A percentile compares a stretch with the other conserved stretches of the same genome.
Evolutionary conservation across 2,329 filamentous ascomycete species (phyloP).

Genomic region (Botrytis elliptica): DNA sequence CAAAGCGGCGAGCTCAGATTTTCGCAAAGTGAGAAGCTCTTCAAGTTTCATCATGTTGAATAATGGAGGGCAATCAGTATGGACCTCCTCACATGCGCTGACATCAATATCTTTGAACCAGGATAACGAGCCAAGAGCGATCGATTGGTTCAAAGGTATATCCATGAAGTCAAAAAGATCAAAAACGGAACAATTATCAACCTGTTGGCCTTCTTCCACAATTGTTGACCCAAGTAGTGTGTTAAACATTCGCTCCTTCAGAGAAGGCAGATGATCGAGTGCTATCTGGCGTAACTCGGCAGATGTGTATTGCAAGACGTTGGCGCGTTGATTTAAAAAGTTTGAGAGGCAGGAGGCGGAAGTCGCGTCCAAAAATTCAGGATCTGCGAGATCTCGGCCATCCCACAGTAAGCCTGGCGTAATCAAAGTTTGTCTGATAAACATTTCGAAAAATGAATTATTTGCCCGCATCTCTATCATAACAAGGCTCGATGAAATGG

Average conservation of each 20-base stretch:
- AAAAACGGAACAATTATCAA: constrained; percentile 74
- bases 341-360: constrained; percentile 45
- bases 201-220: constrained; percentile 62
- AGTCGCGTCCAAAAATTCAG: constrained; percentile 64
- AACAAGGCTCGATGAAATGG: constrained; percentile 71
- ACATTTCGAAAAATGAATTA: constrained; percentile 76
- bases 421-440: constrained; percentile 70
- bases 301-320: constrained; percentile 80
- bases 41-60: constrained; percentile 71
- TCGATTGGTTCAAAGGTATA: constrained; percentile 50
- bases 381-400: constrained; percentile 56
- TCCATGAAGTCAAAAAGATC: constrained; percentile 92
- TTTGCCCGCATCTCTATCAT: constrained; percentile 77
- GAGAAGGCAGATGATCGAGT: constrained; percentile 65
- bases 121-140: constrained; percentile 55
- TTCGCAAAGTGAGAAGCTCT: constrained; percentile 70
- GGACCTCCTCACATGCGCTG: constrained; percentile 59
- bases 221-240: constrained; percentile 76
- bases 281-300: constrained; percentile 79
- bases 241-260: constrained; percentile 67
- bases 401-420: constrained; percentile 73
- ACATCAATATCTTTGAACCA: constrained; percentile 68
- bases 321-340: constrained; percentile 74
- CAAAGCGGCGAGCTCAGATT: constrained; percentile 57
- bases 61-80: constrained; percentile 54